A percentile compares a stretch with the other conserved stretches of the same genome.
phyloP scores from a whole-genome alignment of 2,329 filamentous ascomycete genomes.

The Aspergillus jensenii region DNA sequence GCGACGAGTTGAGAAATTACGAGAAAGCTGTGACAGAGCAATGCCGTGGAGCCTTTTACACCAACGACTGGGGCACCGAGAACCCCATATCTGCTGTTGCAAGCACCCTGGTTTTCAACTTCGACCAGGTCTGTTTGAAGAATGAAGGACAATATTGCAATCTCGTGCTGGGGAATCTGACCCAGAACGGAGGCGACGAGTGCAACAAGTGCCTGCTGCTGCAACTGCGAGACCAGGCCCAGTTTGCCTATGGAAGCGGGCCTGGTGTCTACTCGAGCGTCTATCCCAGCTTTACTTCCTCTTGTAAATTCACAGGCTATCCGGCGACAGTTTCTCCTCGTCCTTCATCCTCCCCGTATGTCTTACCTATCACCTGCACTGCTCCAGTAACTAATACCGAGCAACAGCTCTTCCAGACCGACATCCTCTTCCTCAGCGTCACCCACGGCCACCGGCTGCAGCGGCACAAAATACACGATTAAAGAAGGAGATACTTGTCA shows the following conservation, averaged over 20 bases:
- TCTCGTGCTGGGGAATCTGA: slow-evolving; percentile 3
- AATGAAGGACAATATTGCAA: slow-evolving; percentile 7
- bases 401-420: not conserved
- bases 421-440: not conserved
- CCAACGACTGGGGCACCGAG: slow-evolving; percentile 3
- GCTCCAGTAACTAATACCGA: no score
- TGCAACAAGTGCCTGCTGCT: slow-evolving; percentile 7
- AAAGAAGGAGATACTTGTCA: slow-evolving; percentile 11
- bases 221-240: slow-evolving; percentile 5
- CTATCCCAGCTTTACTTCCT: slow-evolving; percentile 26
- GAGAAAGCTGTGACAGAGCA: not conserved
- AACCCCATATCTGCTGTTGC: slow-evolving; percentile 2
- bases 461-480: slow-evolving; percentile 6
- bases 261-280: slow-evolving; percentile 19
- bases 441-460: slow-evolving; percentile 5
- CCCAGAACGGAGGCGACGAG: slow-evolving; percentile 3
- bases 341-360: not conserved
- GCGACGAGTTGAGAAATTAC: not conserved
- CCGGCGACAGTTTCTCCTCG: not conserved
- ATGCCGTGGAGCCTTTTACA: slow-evolving; percentile 2
- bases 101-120: slow-evolving; percentile 1
- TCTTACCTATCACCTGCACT: not conserved
- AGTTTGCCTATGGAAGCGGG: slow-evolving; percentile 8
- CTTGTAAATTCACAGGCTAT: slow-evolving; percentile 23
- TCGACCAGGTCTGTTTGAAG: slow-evolving; percentile 7